A percentile compares a stretch with the other conserved stretches of the same genome.
phyloP scores from a whole-genome alignment of 345 rosid genomes.

The Populus nigra region DNA sequence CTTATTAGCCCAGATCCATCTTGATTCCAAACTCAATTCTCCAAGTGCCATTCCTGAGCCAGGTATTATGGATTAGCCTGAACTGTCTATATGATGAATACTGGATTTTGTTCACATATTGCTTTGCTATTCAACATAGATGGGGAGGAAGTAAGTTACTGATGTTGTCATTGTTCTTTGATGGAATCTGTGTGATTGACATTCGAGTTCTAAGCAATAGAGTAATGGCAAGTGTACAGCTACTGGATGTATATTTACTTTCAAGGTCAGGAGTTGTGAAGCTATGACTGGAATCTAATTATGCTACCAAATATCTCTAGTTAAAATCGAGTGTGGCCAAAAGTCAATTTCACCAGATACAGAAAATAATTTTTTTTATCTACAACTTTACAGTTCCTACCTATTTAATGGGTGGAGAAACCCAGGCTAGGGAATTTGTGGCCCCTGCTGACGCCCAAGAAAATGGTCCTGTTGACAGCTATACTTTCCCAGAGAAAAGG shows the following conservation, averaged over 20 bases:
- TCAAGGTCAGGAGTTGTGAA: not conserved
- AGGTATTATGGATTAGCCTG: conserved; percentile 34
- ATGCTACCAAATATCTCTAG: not conserved
- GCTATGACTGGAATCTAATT: not conserved
- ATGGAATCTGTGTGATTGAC: not conserved
- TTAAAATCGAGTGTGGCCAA: not conserved
- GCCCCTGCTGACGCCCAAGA: conserved; percentile 38
- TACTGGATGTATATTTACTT: not conserved
- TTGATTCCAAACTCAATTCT: conserved; percentile 37
- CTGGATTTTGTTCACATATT: not conserved
- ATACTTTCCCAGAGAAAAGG: conserved; percentile 40
- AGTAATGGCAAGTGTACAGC: not conserved
- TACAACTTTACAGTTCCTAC: conserved; percentile 40
- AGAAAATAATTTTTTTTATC: not conserved
- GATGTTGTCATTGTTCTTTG: not conserved
- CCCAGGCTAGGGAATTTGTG: conserved; percentile 40
- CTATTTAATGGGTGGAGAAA: conserved; percentile 51
- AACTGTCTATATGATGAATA: not conserved
- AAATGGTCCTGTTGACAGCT: conserved; percentile 47
- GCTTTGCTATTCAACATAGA: not conserved
- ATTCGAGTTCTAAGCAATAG: not conserved
- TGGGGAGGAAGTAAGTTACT: not conserved
- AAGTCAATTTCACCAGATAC: not conserved
- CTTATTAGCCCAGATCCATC: conserved; percentile 43
- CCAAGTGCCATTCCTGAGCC: conserved; percentile 37